Percentiles rank a stretch among this genome's conserved stretches.
phyloP scores from a whole-genome alignment of 2,329 filamentous ascomycete genomes.

The Alternaria postmessia region DNA sequence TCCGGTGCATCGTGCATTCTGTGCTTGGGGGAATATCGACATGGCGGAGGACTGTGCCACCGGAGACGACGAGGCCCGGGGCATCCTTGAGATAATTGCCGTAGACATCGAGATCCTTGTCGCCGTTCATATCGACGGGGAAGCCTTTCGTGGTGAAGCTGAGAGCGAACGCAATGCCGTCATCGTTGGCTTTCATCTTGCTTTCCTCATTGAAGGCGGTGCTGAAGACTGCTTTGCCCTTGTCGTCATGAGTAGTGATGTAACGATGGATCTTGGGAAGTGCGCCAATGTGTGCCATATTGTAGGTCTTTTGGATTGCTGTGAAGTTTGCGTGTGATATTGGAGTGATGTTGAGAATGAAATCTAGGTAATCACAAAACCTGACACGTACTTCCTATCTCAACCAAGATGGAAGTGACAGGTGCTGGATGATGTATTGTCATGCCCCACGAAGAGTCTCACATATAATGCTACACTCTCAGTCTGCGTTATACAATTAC shows the following conservation, averaged over 20 bases:
- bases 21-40: conserved; percentile 49
- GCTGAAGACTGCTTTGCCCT: conserved; percentile 50
- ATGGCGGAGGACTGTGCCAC: conserved; percentile 57
- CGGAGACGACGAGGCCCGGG: conserved; percentile 60
- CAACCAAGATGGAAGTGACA: not conserved
- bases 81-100: conserved; percentile 53
- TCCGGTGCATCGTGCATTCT: conserved; percentile 52
- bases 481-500: conserved; percentile 18
- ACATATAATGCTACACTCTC: not conserved
- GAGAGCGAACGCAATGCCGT: conserved; percentile 59
- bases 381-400: not conserved
- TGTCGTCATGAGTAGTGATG: conserved; percentile 47
- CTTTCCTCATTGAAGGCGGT: conserved; percentile 47
- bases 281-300: conserved; percentile 43
- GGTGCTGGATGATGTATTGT: not conserved
- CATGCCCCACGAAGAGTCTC: conserved; percentile 1
- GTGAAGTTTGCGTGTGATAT: not conserved
- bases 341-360: not conserved
- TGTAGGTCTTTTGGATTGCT: conserved; percentile 3
- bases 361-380: not conserved
- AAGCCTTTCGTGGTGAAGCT: conserved; percentile 60
- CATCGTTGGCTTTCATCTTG: conserved; percentile 50
- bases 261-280: conserved; percentile 47
- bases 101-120: conserved; percentile 59
- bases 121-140: conserved; percentile 57